Conservation (phyloP, 225 moss, liverwort and hornwort species). For the Sphagnum contortum region DNA sequence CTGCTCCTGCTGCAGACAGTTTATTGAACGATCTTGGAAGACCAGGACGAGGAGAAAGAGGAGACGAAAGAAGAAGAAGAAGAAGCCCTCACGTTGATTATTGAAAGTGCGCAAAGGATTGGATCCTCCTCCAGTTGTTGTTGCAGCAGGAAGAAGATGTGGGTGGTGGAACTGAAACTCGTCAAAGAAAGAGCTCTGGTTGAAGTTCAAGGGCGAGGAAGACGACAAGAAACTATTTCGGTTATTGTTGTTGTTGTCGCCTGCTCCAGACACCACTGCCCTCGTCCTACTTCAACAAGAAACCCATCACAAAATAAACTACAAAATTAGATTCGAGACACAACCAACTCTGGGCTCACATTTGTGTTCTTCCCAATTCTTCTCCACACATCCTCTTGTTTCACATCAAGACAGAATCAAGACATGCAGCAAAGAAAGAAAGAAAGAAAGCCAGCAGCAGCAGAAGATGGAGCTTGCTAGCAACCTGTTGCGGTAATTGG, state of each 20-base stretch:
- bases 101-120: constrained; percentile 12
- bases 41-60: background rate
- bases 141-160: background rate
- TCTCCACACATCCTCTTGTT: no score
- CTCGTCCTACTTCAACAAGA: no score
- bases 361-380: no score
- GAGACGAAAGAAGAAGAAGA: background rate
- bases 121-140: background rate
- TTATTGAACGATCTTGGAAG: no score
- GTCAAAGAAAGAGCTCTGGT: constrained; percentile 5
- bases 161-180: constrained; percentile 7
- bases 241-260: constrained; percentile 5
- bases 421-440: no score
- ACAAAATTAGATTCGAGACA: no score
- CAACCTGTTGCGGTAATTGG: constrained; percentile 18
- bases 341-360: no score
- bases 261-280: background rate
- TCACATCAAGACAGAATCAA: no score
- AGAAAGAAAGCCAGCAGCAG: no score
- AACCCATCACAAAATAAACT: no score
- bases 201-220: constrained; percentile 6
- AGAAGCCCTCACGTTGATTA: constrained; percentile 8
- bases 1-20: no score
- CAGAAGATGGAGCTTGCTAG: background rate
- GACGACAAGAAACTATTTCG: constrained; percentile 5